Base-by-base conservation (phyloP, 768 basidiomycete species). In the Dictyophora rubrovolvata region DNA sequence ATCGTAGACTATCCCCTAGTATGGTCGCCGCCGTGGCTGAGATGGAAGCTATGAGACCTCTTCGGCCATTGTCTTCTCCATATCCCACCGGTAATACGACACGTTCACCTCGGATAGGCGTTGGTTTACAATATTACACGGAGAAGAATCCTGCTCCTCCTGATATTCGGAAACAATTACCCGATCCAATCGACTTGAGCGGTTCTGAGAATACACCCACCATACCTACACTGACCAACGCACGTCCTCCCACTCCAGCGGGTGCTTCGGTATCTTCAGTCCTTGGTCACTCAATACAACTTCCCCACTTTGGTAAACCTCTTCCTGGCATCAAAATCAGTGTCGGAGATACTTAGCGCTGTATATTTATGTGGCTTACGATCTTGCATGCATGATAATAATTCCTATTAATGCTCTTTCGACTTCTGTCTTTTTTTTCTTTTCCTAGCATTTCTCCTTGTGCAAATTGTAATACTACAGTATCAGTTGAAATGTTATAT, bases 101-200 rank as follows among this genome's bases (percentile, higher is more conserved):
- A 37, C 23, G 34, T 11, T 17, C 57, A 37, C 50, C 57, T 34
- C 50, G 48, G 51, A 51, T 59, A 9, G 57, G 57, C 23, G 36
- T 51, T 12, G 57, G 57, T 51, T 47, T 59, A 11, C 48, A 22
- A 51, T 59, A 59, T 21, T 59, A 59, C 20, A 53, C 49, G 16
- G 49, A 59, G 18, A 48, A 51, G 11, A 53, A 59, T 52, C 57
- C 57, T 16, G 57, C 57, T 21, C 57, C 57, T 20, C 23, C 34
- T 6, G 23, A 53, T 14, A 21, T 37, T 18, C 57, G 57, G 28
- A n/a, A 51, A 37, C 57, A 59, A 37, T 50, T 59, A 59, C 57
- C 57, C 20, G 50, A 42, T 34, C 23, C 49, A 28, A 52, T 59
- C 33, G 57, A 59, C 37, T 12, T 37, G 33, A 35, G 37, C 21